A percentile compares a stretch with the other conserved stretches of the same genome.
Evolutionary conservation across 164 flowering plant species (phyloP).

Genomic region (Tinospora cordifolia): DNA sequence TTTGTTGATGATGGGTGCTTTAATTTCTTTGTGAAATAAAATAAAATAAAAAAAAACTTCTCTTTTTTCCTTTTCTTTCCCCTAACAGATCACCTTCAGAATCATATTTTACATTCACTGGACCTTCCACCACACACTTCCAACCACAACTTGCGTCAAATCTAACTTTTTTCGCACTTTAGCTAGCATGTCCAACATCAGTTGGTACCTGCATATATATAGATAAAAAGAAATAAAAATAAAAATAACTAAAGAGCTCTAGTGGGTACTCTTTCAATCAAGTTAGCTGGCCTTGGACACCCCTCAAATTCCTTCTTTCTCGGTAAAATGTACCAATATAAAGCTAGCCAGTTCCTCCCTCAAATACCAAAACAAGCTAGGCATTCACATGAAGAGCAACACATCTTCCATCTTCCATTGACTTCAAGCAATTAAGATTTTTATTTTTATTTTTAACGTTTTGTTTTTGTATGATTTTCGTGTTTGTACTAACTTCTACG

Average conservation of each 20-base stretch:
- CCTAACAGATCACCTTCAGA: not conserved
- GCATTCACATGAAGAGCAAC: not conserved
- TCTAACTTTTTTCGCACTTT: not conserved
- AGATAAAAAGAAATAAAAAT: not conserved
- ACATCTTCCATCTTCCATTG: too few relatives aligned
- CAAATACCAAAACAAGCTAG: not conserved
- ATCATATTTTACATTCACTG: not conserved
- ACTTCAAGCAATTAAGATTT: too few relatives aligned
- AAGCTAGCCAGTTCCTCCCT: not conserved
- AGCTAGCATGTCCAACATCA: conserved; percentile 2
- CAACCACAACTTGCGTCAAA: conserved; percentile 3
- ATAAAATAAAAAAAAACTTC: not conserved
- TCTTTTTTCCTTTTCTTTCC: not conserved
- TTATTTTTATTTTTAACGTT: too few relatives aligned
- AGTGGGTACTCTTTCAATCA: conserved; percentile 4
- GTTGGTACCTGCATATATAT: not conserved
- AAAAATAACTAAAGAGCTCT: not conserved
- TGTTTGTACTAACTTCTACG: too few relatives aligned
- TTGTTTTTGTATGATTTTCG: too few relatives aligned
- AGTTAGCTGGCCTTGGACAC: not conserved
- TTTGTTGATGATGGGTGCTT: not conserved
- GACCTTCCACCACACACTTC: conserved; percentile 1
- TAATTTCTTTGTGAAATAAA: too few relatives aligned
- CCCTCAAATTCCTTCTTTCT: not conserved
- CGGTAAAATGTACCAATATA: not conserved